Percentiles rank a stretch among this genome's conserved stretches.
phyloP scores from a whole-genome alignment of 257 asterid genomes.

The Primulina eburnea region DNA sequence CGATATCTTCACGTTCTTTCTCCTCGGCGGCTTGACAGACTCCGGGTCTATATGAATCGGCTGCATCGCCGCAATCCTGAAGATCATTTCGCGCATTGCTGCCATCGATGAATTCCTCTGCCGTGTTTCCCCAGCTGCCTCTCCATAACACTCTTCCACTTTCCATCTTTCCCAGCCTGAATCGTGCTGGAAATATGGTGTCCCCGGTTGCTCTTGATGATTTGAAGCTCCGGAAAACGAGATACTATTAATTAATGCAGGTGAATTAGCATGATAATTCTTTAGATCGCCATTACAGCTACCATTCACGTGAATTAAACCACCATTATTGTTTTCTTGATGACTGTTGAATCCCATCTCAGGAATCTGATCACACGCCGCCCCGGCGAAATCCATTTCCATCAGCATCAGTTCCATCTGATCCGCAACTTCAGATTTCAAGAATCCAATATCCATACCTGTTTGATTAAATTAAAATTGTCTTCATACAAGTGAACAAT shows the following conservation, averaged over 20 bases:
- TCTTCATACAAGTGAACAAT: too few relatives aligned
- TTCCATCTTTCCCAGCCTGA: too few relatives aligned
- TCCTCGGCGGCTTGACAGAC: slow-evolving; percentile 41
- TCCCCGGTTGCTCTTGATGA: not conserved
- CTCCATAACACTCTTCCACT: too few relatives aligned
- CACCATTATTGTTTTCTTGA: not conserved
- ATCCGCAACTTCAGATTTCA: not conserved
- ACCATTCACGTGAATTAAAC: too few relatives aligned
- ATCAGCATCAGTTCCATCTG: not conserved
- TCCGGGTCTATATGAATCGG: slow-evolving; percentile 50
- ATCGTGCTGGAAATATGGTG: too few relatives aligned
- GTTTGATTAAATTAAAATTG: too few relatives aligned
- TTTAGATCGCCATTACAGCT: too few relatives aligned
- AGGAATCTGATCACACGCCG: not conserved
- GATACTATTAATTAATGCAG: not conserved
- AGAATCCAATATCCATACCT: not conserved
- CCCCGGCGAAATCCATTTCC: not conserved
- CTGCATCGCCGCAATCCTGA: slow-evolving; percentile 54
- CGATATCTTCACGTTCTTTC: slow-evolving; percentile 55
- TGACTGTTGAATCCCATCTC: not conserved
- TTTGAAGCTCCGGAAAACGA: not conserved
- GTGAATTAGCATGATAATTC: not conserved
- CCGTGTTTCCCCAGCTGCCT: too few relatives aligned
- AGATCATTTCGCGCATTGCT: slow-evolving; percentile 58
- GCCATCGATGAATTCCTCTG: slow-evolving; percentile 27